Base-by-base conservation (phyloP, 805 yeast genomes). In the Starmerella potacharoeniae region DNA sequence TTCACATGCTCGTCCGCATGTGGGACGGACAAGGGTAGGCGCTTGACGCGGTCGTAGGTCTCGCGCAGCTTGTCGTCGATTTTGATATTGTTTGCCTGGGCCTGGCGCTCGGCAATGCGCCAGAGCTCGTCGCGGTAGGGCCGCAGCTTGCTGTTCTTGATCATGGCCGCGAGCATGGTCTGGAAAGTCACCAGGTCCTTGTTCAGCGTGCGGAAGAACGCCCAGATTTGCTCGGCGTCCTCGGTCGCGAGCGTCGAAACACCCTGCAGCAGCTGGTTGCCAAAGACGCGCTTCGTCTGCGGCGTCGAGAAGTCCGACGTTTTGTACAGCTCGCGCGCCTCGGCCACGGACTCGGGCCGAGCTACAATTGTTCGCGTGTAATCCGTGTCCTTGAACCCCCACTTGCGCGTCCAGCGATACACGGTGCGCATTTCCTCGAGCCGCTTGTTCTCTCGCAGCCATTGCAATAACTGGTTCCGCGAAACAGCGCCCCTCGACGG, bases 111-210 rank as follows among this genome's bases (percentile, higher is more conserved):
- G 8, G 57, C 59, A 10, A 61, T 53, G 8, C 47, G 40, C 66
- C 62, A 58, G 1, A 62, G 46, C 29, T 55, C 55, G 1, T 41
- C 58, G 8, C 48, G 42, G 47, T 56, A 58, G 37, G n/a, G 13
- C n/a, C 59, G 29, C 16, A 61, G 53, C 2, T 8, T 47, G 8
- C 29, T 14, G 30, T 52, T 49, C 34, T 44, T 52, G 51, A 53
- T 17, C 65, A 63, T 63, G 4, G 60, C 65, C 1, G 59, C 61
- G 6, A 63, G 51, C 58, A 63, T 60, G n/a, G 55, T 49, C 40
- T 63, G 66, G 55, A 60, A 61, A 4, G 65, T 60, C n/a, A 56
- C 44, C 9, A 63, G 51, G 33, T 63, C 65, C 51, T 63, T 63
- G 49, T 55, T 56, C 13, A 63, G 54, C 39, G 54, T 51, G 44